These are phyloP conservation scores for Colletotrichum destructivum DNA, from an alignment of 2,329 filamentous ascomycete species.

Conservation along the genomic window DNA sequence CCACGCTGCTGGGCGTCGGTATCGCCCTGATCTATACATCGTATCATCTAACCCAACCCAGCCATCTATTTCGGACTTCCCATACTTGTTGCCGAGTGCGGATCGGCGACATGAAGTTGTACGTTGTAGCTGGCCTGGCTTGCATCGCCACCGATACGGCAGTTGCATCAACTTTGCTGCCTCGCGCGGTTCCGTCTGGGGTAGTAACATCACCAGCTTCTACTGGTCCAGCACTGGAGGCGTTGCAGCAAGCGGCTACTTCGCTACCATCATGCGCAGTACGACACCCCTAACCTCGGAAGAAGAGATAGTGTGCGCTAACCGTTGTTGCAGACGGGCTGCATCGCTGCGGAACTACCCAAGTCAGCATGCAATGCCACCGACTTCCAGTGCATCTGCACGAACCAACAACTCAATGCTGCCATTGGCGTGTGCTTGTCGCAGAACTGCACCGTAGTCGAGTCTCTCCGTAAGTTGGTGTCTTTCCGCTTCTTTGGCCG, in stretches of 20 bases:
- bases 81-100: background rate
- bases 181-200: background rate
- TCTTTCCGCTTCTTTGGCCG: too few species aligned
- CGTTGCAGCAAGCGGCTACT: constrained; percentile 5
- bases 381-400: constrained; percentile 28
- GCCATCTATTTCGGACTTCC: background rate
- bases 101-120: background rate
- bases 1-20: background rate
- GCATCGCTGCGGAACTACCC: constrained; percentile 11
- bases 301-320: background rate
- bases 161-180: background rate
- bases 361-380: constrained; percentile 23
- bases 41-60: background rate
- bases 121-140: background rate
- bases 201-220: constrained; percentile 3
- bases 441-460: constrained; percentile 27
- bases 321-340: background rate
- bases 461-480: constrained; percentile 23
- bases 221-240: background rate
- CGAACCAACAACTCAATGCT: constrained; percentile 14
- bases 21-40: background rate
- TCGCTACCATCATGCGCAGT: constrained; percentile 23
- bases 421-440: constrained; percentile 16
- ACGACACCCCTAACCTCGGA: background rate
- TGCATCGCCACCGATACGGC: background rate